Evolutionary conservation across 805 yeast species (phyloP).

Genomic region (Barnettozyma pratensis): DNA sequence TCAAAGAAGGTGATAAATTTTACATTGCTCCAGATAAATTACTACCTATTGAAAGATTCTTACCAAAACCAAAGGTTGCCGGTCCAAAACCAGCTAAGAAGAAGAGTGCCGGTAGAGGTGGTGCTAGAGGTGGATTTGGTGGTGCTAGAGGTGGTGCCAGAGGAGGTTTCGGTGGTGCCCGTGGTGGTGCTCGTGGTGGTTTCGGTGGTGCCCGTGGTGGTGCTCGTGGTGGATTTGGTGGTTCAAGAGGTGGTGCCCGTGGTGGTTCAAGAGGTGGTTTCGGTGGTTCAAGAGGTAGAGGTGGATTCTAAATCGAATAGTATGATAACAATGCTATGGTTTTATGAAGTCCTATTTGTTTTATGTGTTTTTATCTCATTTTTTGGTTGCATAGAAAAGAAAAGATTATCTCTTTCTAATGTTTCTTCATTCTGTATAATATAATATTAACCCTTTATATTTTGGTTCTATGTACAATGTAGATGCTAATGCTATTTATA

Average conservation of each 20-base stretch:
- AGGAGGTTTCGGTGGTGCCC: constrained; percentile 29
- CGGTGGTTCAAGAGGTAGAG: constrained; percentile 28
- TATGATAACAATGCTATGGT: too few relatives aligned
- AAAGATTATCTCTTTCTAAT: neutral
- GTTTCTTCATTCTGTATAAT: constrained; percentile 2
- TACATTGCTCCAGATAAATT: constrained; percentile 93
- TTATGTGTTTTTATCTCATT: neutral
- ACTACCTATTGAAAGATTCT: constrained; percentile 91
- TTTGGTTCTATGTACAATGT: constrained; percentile 3
- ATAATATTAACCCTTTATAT: constrained; percentile 1
- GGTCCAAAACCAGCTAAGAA: constrained; percentile 78
- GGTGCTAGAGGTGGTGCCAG: constrained; percentile 31
- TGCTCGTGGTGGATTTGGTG: constrained; percentile 30
- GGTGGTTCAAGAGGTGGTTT: constrained; percentile 33
- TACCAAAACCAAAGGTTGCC: constrained; percentile 89
- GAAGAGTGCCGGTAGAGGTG: constrained; percentile 46
- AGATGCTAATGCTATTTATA: too few relatives aligned
- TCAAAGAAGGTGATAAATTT: constrained; percentile 94
- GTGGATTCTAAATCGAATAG: constrained; percentile 19
- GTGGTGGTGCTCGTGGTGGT: constrained; percentile 29
- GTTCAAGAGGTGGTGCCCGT: constrained; percentile 17
- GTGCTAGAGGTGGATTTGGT: constrained; percentile 42
- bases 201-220: constrained; percentile 20
- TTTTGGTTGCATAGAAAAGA: constrained; percentile 3
- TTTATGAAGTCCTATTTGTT: neutral